Conservation (phyloP, 1,284 basidiomycete genomes). For the Apiotrichum gracile region DNA sequence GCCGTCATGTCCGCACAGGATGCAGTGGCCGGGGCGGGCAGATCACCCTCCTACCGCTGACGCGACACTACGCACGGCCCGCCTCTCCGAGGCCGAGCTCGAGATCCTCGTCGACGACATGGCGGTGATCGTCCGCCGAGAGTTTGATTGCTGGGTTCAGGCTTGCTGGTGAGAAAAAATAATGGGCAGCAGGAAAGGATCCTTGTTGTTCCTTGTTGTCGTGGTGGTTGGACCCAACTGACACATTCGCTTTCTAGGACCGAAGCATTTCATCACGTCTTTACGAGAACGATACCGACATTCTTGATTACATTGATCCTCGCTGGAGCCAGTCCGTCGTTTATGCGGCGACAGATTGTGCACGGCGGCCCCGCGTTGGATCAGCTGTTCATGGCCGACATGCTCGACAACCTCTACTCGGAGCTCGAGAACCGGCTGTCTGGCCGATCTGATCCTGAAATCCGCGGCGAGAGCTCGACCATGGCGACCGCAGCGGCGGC, state of each 20-base stretch:
- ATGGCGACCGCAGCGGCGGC: conserved; percentile 13
- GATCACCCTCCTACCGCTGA: conserved; percentile 19
- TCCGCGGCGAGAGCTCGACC: conserved; percentile 12
- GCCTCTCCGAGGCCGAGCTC: conserved; percentile 36
- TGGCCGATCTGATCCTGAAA: conserved; percentile 16
- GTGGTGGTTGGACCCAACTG: too few relatives aligned
- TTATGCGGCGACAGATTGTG: conserved; percentile 43
- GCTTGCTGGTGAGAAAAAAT: conserved; percentile 42
- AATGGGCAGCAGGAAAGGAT: not conserved
- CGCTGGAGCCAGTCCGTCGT: conserved; percentile 36
- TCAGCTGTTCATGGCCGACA: conserved; percentile 39
- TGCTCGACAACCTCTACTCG: conserved; percentile 39
- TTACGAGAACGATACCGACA: conserved; percentile 42
- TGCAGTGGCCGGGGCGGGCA: conserved; percentile 29
- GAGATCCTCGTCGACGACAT: conserved; percentile 42
- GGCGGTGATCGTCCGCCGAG: conserved; percentile 38
- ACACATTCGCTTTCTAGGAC: too few relatives aligned
- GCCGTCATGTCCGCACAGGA: conserved; percentile 21
- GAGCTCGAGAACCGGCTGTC: conserved; percentile 41
- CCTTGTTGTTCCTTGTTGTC: too few relatives aligned
- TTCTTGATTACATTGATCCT: conserved; percentile 45
- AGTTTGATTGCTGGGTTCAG: conserved; percentile 48
- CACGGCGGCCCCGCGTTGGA: conserved; percentile 45
- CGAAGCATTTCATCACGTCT: conserved; percentile 47
- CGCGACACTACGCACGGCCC: conserved; percentile 18